Evolutionary conservation across 495 filamentous ascomycete genomes (phyloP).

Genomic region (Daldinia childiae): DNA sequence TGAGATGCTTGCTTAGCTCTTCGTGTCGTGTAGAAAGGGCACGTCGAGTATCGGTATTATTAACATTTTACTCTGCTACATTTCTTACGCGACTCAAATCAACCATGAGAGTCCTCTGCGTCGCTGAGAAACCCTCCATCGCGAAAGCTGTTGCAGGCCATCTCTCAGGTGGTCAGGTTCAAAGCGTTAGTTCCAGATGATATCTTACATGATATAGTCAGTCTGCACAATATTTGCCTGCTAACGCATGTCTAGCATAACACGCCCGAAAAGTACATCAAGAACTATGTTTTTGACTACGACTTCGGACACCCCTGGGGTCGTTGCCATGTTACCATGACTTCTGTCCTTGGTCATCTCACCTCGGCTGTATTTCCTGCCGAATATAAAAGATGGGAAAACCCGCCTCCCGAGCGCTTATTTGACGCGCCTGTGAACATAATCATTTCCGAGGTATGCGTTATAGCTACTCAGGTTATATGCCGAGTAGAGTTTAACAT

Average conservation of each 20-base stretch:
- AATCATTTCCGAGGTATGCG: constrained; percentile 68
- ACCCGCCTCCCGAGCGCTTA: constrained; percentile 77
- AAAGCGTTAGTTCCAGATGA: constrained; percentile 66
- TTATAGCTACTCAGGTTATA: neutral
- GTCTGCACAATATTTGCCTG: neutral
- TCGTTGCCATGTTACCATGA: constrained; percentile 85
- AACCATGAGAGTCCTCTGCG: constrained; percentile 77
- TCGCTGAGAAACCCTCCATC: constrained; percentile 97
- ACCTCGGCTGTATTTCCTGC: constrained; percentile 74
- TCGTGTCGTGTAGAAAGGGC: constrained; percentile 18
- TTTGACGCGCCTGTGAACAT: constrained; percentile 84
- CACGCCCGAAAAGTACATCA: constrained; percentile 77
- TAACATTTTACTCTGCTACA: neutral
- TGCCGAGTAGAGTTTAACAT: constrained; percentile 27
- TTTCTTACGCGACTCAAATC: constrained; percentile 29
- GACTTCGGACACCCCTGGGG: constrained; percentile 86
- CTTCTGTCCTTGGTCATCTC: constrained; percentile 87
- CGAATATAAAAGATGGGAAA: constrained; percentile 78
- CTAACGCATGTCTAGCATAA: constrained; percentile 51
- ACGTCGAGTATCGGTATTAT: constrained; percentile 10
- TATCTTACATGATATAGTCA: neutral
- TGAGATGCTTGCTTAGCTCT: constrained; percentile 18
- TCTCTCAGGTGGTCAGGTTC: constrained; percentile 77
- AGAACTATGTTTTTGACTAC: constrained; percentile 94
- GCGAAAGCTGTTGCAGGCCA: constrained; percentile 92